Evolutionary conservation across 202 grass and related monocot species (phyloP), one percentile per base, ranked within the genome.

Genomic region (Setaria viridis): DNA sequence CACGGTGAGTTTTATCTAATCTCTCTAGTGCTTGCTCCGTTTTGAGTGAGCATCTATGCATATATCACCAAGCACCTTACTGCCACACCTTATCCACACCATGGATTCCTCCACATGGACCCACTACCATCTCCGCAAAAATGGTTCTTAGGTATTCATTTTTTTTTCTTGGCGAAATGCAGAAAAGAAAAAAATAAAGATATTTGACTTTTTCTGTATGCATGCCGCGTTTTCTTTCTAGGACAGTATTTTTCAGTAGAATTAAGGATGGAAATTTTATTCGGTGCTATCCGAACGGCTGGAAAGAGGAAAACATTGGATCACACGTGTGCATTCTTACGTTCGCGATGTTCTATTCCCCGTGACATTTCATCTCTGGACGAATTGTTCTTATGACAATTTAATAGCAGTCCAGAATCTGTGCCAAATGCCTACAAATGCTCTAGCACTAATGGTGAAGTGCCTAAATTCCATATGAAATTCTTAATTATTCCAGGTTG

Each of bases 1-100:
- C 56, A 67, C 15, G 35, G 42, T 68, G 54, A 84, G 69, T 87
- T 84, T 84, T 75, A 55, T 80, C 49, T 75, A 56, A 56, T 56
- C 33, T 35, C 17, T 37, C 34, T 39, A 76, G 63, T 83, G 70
- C 69, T 51, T 76, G 47, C 46, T 58, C 41, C 67, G 41, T 92
- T 92, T 81, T 65, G 49, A 87, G 81, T 85, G 87, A 87, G 84
- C 87, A 87, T 87, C 68, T 80, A 77, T 86, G 12, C 9, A 50
- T 15, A 17, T 34, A 59, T 85, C 87, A 80, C 53, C 76, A 55
- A 4, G 16, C 6, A 67, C 30, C 80, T 92, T 64, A 46, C 76
- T 12, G 80, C 50, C 29, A 67, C 86, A 86, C 54, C 87, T 86
- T 87, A 92, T 89, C 87, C 87, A 89, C 87, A 89, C 62, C 82